phyloP scores from a whole-genome alignment of 2,329 filamentous ascomycete species.

The Ophiostoma montium region DNA sequence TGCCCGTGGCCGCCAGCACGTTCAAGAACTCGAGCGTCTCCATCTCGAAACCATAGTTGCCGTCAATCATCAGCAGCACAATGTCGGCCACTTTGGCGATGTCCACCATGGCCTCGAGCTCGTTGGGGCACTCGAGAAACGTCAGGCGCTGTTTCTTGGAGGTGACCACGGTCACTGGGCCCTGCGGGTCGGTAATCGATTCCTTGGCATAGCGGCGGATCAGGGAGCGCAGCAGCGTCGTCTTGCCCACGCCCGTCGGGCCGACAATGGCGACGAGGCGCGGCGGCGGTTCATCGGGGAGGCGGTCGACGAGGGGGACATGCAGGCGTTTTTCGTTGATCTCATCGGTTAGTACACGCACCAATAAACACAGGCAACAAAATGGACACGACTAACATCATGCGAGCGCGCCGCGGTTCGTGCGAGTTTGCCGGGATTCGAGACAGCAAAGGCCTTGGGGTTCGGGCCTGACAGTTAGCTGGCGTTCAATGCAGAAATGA shows the following conservation, averaged over 20 bases:
- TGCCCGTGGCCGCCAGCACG: slow-evolving; percentile 80
- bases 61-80: slow-evolving; percentile 93
- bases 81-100: slow-evolving; percentile 96
- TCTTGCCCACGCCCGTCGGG: slow-evolving; percentile 41
- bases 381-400: slow-evolving; percentile 38
- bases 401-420: slow-evolving; percentile 59
- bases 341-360: slow-evolving; percentile 17
- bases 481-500: not conserved
- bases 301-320: slow-evolving; percentile 87
- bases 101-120: slow-evolving; percentile 92
- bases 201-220: slow-evolving; percentile 94
- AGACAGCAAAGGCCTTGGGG: slow-evolving; percentile 79
- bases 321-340: slow-evolving; percentile 93
- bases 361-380: too few species aligned
- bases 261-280: slow-evolving; percentile 89
- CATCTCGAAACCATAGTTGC: slow-evolving; percentile 98
- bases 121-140: slow-evolving; percentile 94
- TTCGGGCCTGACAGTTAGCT: slow-evolving; percentile 46
- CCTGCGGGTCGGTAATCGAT: slow-evolving; percentile 74
- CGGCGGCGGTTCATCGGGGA: slow-evolving; percentile 89
- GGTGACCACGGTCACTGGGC: slow-evolving; percentile 89
- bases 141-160: slow-evolving; percentile 91
- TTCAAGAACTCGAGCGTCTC: slow-evolving; percentile 99
- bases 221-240: slow-evolving; percentile 52
- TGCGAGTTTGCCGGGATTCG: slow-evolving; percentile 66